These are phyloP conservation scores for Astrothelium macrocarpum DNA, from an alignment of 495 filamentous ascomycete species.

Conservation along the genomic window DNA sequence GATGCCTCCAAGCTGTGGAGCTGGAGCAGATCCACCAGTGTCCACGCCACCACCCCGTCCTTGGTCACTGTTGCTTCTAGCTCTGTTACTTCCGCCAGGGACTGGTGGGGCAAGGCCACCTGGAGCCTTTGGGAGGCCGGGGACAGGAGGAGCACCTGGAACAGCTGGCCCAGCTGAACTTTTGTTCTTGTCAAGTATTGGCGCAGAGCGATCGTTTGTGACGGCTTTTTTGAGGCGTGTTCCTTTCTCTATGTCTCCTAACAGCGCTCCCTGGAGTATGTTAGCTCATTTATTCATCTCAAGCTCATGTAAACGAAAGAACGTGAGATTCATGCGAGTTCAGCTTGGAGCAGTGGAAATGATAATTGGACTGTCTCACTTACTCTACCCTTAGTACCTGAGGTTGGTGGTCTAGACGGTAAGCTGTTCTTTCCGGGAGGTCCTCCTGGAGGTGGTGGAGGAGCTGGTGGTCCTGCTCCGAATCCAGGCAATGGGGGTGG, in stretches of 20 bases:
- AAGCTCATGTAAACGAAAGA: not conserved
- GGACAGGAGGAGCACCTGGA: constrained; percentile 72
- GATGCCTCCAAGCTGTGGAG: constrained; percentile 78
- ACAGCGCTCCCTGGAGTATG: constrained; percentile 64
- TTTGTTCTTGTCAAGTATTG: constrained; percentile 44
- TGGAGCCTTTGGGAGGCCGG: constrained; percentile 53
- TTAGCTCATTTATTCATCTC: constrained; percentile 24
- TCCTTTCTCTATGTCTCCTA: constrained; percentile 83
- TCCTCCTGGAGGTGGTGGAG: constrained; percentile 50
- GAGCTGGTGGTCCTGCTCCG: constrained; percentile 56
- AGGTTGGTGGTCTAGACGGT: constrained; percentile 40
- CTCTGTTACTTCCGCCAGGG: constrained; percentile 49
- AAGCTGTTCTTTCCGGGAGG: constrained; percentile 39
- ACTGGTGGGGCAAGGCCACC: constrained; percentile 67
- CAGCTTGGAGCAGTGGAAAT: not conserved
- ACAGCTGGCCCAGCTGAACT: constrained; percentile 48
- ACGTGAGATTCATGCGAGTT: constrained; percentile 18
- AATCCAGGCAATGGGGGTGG: constrained; percentile 46
- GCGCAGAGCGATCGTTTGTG: constrained; percentile 91
- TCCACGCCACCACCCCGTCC: constrained; percentile 39
- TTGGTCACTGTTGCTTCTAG: constrained; percentile 74
- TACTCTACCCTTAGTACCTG: constrained; percentile 47
- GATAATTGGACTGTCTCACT: constrained; percentile 19
- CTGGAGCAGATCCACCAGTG: constrained; percentile 39
- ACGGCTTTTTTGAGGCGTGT: constrained; percentile 72